Evolutionary conservation across 2,329 filamentous ascomycete genomes (phyloP).

Genomic region (Pseudogymnoascus sp.): DNA sequence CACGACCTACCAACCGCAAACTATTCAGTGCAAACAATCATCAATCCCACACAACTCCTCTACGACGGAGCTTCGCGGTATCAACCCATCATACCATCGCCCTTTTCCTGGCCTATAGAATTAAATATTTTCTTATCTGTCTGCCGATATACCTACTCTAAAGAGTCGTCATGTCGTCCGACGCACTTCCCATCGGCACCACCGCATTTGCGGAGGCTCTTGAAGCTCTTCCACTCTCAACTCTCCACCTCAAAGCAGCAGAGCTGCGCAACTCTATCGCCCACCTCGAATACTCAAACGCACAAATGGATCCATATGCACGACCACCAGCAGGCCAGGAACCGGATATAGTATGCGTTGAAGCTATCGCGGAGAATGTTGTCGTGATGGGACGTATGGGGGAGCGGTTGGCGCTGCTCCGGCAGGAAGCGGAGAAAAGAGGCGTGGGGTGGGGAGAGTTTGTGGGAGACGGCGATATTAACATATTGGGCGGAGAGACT

Average conservation of each 20-base stretch:
- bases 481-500: conserved; percentile 9
- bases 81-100: neutral
- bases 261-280: conserved; percentile 67
- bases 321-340: conserved; percentile 32
- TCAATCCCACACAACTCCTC: neutral
- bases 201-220: conserved; percentile 59
- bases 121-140: neutral
- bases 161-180: conserved; percentile 47
- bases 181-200: conserved; percentile 51
- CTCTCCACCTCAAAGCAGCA: conserved; percentile 64
- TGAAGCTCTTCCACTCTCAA: conserved; percentile 53
- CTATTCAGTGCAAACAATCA: neutral
- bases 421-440: conserved; percentile 49
- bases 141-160: neutral
- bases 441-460: conserved; percentile 51
- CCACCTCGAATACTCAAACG: conserved; percentile 66
- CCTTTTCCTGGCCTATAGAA: neutral
- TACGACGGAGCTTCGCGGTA: neutral
- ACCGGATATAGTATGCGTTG: conserved; percentile 61
- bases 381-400: conserved; percentile 59
- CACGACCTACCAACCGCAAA: neutral
- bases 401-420: conserved; percentile 51
- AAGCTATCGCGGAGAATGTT: conserved; percentile 66
- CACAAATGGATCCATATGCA: conserved; percentile 61
- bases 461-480: conserved; percentile 37